phyloP scores from a whole-genome alignment of 208 protist species.

The Wallacemonas sp. region DNA sequence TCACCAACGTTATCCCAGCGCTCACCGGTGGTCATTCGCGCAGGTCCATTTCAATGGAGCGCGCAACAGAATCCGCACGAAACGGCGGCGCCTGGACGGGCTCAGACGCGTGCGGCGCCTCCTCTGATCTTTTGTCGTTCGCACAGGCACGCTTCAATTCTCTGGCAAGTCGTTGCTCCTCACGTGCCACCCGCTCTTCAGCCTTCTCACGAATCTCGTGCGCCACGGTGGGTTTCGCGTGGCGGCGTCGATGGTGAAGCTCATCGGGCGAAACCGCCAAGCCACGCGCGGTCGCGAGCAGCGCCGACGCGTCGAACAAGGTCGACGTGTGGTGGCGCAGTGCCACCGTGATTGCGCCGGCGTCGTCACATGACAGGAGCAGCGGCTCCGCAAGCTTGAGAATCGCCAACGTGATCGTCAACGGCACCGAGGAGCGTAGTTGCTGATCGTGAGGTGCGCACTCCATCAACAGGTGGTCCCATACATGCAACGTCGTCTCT shows the following conservation, averaged over 20 bases:
- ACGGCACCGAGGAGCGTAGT: background rate
- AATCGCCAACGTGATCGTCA: conserved; percentile 51
- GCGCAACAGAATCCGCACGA: background rate
- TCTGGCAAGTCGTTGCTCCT: conserved; percentile 21
- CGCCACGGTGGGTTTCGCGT: conserved; percentile 20
- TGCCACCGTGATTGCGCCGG: conserved; percentile 30
- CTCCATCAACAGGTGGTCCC: conserved; percentile 59
- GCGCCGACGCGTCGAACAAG: conserved; percentile 37
- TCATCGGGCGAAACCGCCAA: conserved; percentile 23
- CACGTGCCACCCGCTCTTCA: conserved; percentile 8
- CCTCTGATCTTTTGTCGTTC: background rate
- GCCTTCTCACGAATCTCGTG: conserved; percentile 20
- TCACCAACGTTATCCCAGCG: too few relatives aligned
- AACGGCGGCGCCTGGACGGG: too few relatives aligned
- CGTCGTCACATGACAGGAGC: conserved; percentile 32
- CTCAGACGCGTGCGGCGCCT: background rate
- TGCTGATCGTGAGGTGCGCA: background rate
- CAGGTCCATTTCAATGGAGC: conserved; percentile 5
- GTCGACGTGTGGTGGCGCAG: conserved; percentile 22
- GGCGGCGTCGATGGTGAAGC: conserved; percentile 39
- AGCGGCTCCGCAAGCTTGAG: conserved; percentile 38
- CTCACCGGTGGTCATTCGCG: too few relatives aligned
- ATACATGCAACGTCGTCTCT: conserved; percentile 47
- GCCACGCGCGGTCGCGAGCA: conserved; percentile 20
- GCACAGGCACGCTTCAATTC: conserved; percentile 7